Evolutionary conservation across 345 rosid species (phyloP).

Genomic region (Eucalyptus rudis): DNA sequence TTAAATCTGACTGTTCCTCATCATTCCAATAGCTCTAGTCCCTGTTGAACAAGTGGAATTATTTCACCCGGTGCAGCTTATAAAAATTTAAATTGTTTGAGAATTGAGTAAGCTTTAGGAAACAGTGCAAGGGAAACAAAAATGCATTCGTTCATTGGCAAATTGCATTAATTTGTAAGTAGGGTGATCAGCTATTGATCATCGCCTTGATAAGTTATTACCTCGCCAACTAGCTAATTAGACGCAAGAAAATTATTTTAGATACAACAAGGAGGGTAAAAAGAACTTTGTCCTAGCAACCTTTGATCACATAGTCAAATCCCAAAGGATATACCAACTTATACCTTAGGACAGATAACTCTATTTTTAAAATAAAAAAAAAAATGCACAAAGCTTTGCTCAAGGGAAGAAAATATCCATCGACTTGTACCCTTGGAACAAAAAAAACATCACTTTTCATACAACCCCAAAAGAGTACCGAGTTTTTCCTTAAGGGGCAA

Average conservation of each 20-base stretch:
- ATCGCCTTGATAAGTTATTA: background rate
- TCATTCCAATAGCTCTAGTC: background rate
- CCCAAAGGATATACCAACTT: background rate
- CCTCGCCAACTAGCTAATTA: background rate
- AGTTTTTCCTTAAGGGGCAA: background rate
- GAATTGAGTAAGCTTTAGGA: background rate
- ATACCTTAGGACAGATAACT: background rate
- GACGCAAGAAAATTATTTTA: background rate
- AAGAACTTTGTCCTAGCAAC: background rate
- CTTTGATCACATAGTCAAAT: background rate
- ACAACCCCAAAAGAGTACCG: background rate
- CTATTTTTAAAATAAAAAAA: background rate
- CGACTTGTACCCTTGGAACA: background rate
- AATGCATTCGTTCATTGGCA: background rate
- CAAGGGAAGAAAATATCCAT: background rate
- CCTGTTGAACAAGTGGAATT: background rate
- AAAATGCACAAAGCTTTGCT: background rate
- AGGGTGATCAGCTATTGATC: background rate
- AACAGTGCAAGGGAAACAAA: background rate
- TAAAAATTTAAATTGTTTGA: background rate
- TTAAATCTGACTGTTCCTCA: background rate
- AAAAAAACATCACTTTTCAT: background rate
- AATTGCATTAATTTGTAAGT: background rate
- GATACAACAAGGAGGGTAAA: background rate
- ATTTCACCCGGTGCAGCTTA: background rate